phyloP scores from a whole-genome alignment of 2,329 filamentous ascomycete genomes.

The Fulvia fulva region DNA sequence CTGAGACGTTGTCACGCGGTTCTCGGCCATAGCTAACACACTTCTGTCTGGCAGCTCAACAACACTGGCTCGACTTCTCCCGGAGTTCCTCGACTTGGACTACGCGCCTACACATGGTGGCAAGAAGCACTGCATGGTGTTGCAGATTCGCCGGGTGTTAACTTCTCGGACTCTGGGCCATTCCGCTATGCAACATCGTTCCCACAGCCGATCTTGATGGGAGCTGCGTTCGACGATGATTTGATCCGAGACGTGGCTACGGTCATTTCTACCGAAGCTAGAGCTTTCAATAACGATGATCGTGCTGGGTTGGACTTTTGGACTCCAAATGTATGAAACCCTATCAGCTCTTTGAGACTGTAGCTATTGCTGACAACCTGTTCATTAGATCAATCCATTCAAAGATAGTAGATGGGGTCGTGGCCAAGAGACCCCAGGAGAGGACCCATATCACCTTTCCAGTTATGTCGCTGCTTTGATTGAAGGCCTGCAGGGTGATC shows the following conservation, averaged over 20 bases:
- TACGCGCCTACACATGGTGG: slow-evolving; percentile 60
- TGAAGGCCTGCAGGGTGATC: slow-evolving; percentile 32
- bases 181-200: slow-evolving; percentile 63
- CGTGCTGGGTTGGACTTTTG: slow-evolving; percentile 56
- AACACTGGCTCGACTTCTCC: slow-evolving; percentile 46
- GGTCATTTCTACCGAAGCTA: slow-evolving; percentile 57
- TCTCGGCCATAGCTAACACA: too few relatives aligned
- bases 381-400: slow-evolving; percentile 5
- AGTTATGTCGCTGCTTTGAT: slow-evolving; percentile 35
- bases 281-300: slow-evolving; percentile 61
- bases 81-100: slow-evolving; percentile 53
- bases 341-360: slow-evolving; percentile 36
- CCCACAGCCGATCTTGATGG: slow-evolving; percentile 59
- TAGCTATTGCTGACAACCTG: not conserved
- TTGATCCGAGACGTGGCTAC: slow-evolving; percentile 55
- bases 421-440: slow-evolving; percentile 41
- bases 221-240: slow-evolving; percentile 61
- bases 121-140: slow-evolving; percentile 62
- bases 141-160: slow-evolving; percentile 51
- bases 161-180: slow-evolving; percentile 50
- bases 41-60: too few relatives aligned
- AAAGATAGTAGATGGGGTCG: slow-evolving; percentile 38
- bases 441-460: slow-evolving; percentile 33
- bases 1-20: too few relatives aligned
- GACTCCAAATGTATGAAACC: slow-evolving; percentile 53